Conservation (phyloP, 306 rosid genomes). For the Quercus wislizeni region DNA sequence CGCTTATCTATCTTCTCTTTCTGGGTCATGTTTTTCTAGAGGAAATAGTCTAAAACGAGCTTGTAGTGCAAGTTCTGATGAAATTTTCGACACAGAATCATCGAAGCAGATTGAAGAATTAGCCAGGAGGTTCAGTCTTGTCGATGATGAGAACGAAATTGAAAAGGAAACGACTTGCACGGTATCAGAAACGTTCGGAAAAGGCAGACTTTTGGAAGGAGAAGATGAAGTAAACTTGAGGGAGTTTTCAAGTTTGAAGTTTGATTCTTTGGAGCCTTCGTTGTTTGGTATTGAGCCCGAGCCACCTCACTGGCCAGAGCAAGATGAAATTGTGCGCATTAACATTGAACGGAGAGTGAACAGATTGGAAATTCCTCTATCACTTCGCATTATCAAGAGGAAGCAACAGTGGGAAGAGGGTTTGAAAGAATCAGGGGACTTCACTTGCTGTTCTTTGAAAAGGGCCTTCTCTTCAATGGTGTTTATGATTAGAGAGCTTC, state of each 20-base stretch:
- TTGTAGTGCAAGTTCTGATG: constrained; percentile 35
- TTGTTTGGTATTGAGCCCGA: constrained; percentile 51
- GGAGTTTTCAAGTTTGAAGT: constrained; percentile 20
- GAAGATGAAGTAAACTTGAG: neutral
- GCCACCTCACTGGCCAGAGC: constrained; percentile 65
- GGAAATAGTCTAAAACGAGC: constrained; percentile 25
- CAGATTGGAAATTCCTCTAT: constrained; percentile 49
- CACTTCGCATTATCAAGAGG: constrained; percentile 63
- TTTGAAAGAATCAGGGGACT: constrained; percentile 27
- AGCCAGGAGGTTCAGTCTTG: neutral
- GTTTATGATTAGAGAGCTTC: constrained; percentile 60
- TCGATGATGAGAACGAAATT: constrained; percentile 5
- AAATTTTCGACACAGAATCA: constrained; percentile 26
- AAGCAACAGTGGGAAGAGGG: constrained; percentile 42
- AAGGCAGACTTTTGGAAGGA: neutral
- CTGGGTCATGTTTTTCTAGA: constrained; percentile 14
- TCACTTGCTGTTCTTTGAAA: constrained; percentile 43
- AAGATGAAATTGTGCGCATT: constrained; percentile 38
- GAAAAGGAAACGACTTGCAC: constrained; percentile 17
- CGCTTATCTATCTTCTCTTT: constrained; percentile 3
- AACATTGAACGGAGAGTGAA: constrained; percentile 45
- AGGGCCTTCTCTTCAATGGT: constrained; percentile 60
- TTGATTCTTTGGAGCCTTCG: constrained; percentile 46
- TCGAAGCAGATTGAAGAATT: constrained; percentile 22
- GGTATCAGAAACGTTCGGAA: constrained; percentile 8